Evolutionary conservation across 345 rosid species (phyloP).

Genomic region (Cardamine chenopodiifolia): DNA sequence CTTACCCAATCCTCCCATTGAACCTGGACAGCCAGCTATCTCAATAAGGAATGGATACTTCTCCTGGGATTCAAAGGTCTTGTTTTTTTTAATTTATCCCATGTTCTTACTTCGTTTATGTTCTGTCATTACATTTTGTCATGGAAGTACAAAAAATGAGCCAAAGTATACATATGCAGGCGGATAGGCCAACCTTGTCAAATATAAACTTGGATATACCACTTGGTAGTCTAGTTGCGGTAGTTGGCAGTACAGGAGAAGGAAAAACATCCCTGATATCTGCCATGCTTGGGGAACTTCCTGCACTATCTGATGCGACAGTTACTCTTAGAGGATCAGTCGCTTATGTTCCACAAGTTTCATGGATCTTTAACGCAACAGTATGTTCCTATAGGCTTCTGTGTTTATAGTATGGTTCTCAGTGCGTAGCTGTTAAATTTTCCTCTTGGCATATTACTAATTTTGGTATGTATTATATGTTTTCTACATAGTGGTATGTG

Average conservation of each 20-base stretch:
- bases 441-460: neutral
- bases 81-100: conserved; percentile 13
- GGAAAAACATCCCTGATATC: conserved; percentile 96
- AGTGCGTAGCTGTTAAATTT: neutral
- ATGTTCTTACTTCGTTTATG: conserved; percentile 29
- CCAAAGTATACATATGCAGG: conserved; percentile 50
- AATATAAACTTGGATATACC: conserved; percentile 87
- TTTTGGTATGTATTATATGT: conserved; percentile 7
- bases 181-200: conserved; percentile 84
- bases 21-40: conserved; percentile 71
- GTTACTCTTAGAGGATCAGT: conserved; percentile 78
- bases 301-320: conserved; percentile 65
- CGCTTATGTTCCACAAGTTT: conserved; percentile 98
- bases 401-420: conserved; percentile 19
- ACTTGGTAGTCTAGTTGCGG: conserved; percentile 85
- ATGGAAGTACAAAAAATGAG: conserved; percentile 5
- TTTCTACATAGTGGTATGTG: conserved; percentile 5
- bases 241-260: conserved; percentile 98
- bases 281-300: conserved; percentile 99
- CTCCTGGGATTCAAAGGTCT: conserved; percentile 96
- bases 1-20: conserved; percentile 87
- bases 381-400: conserved; percentile 53
- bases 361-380: conserved; percentile 99
- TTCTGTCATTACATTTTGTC: conserved; percentile 21
- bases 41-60: conserved; percentile 84